These are phyloP conservation scores for Sugiyamaella neomexicana DNA, from an alignment of 1,139 yeast genomes.

Conservation along the genomic window DNA sequence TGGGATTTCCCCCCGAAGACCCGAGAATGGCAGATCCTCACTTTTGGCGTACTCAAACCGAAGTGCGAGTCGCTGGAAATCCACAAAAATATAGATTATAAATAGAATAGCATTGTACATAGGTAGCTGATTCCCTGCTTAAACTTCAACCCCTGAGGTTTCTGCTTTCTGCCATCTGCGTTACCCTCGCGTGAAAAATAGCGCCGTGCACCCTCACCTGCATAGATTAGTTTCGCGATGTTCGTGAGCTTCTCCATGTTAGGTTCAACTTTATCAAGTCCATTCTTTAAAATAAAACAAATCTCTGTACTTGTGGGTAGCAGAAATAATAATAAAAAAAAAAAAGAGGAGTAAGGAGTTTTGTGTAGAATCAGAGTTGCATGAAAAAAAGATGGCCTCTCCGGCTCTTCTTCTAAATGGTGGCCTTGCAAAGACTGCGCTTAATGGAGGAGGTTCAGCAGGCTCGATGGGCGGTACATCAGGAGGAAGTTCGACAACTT, in stretches of 20 bases:
- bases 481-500: not conserved
- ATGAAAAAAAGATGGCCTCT: slow-evolving; percentile 11
- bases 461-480: not conserved
- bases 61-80: slow-evolving; percentile 17
- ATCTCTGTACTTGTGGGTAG: too few species aligned
- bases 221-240: slow-evolving; percentile 5
- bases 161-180: not conserved
- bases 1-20: slow-evolving; percentile 45
- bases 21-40: slow-evolving; percentile 62
- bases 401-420: slow-evolving; percentile 13
- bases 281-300: not conserved
- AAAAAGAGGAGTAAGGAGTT: not conserved
- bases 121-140: too few species aligned
- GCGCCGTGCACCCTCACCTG: slow-evolving; percentile 5
- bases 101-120: slow-evolving; percentile 1
- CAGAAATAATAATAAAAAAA: too few species aligned
- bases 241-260: slow-evolving; percentile 1
- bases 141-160: slow-evolving; percentile 15
- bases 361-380: too few species aligned
- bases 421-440: slow-evolving; percentile 1
- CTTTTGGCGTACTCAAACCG: slow-evolving; percentile 56
- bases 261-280: not conserved
- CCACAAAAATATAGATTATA: slow-evolving; percentile 9
- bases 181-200: slow-evolving; percentile 4
- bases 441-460: slow-evolving; percentile 11